Percentiles rank a stretch among this genome's conserved stretches.
Conservation (phyloP, 2,329 filamentous ascomycete genomes). For the Hypoxylon sp. region DNA sequence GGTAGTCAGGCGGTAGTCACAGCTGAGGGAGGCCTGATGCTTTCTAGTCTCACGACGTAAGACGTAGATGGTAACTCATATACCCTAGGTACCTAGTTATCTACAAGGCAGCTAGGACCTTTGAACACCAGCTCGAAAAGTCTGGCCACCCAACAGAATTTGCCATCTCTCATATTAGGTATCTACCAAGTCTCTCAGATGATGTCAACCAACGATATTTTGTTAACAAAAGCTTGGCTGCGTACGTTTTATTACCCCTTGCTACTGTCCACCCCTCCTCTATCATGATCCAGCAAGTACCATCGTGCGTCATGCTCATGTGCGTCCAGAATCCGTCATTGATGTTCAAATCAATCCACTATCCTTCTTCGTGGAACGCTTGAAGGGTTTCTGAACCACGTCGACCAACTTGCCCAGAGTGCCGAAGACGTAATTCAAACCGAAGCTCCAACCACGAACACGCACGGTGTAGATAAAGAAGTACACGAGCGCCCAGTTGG, state of each 20-base stretch:
- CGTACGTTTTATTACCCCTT: background rate
- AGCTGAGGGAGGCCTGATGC: too few relatives aligned
- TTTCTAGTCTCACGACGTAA: too few relatives aligned
- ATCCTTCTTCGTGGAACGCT: constrained; percentile 20
- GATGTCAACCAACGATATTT: too few relatives aligned
- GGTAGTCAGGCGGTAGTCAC: too few relatives aligned
- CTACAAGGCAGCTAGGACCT: too few relatives aligned
- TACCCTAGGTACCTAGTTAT: too few relatives aligned
- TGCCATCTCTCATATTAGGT: background rate
- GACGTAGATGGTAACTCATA: too few relatives aligned
- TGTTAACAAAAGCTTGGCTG: too few relatives aligned
- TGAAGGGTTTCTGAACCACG: constrained; percentile 52
- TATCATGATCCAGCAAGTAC: background rate
- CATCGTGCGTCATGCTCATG: background rate
- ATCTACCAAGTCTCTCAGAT: background rate
- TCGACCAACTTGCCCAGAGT: constrained; percentile 46
- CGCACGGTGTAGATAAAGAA: constrained; percentile 83
- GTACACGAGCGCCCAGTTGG: constrained; percentile 79
- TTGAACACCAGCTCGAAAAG: too few relatives aligned
- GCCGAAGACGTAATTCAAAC: constrained; percentile 68
- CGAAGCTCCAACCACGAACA: constrained; percentile 78
- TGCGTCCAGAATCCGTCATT: background rate
- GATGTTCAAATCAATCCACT: background rate
- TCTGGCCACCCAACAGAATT: too few relatives aligned
- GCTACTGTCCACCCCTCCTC: too few relatives aligned